Conservation (phyloP, 2,329 filamentous ascomycete species). For the Botrytis cinerea region DNA sequence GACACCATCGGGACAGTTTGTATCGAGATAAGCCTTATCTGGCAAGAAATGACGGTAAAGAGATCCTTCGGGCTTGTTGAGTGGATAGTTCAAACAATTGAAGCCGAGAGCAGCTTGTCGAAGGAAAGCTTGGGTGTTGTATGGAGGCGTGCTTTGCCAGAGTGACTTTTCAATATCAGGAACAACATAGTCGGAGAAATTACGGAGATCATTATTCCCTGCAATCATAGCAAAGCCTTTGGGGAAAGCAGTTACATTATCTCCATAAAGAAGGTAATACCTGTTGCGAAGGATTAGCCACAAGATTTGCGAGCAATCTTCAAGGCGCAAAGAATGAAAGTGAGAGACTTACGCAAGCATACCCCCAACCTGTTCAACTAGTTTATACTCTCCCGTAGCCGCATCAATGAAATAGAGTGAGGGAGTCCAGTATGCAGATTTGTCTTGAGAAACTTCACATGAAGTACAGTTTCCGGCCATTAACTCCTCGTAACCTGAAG, state of each 20-base stretch:
- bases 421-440: conserved; percentile 70
- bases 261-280: conserved; percentile 80
- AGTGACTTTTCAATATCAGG: conserved; percentile 67
- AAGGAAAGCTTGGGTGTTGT: conserved; percentile 67
- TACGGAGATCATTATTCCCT: conserved; percentile 67
- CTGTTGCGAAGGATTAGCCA: conserved; percentile 46
- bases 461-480: conserved; percentile 63
- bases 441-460: conserved; percentile 61
- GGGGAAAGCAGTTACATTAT: conserved; percentile 69
- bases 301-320: background rate
- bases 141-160: conserved; percentile 56
- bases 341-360: conserved; percentile 73
- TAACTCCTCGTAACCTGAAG: conserved; percentile 59
- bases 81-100: conserved; percentile 87
- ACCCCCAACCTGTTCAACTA: conserved; percentile 75
- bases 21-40: conserved; percentile 75
- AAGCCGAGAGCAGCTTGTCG: conserved; percentile 84
- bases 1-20: conserved; percentile 78
- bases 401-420: conserved; percentile 51
- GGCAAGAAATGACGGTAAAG: conserved; percentile 82
- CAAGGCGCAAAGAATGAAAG: conserved; percentile 16
- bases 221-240: conserved; percentile 79
- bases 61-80: conserved; percentile 51
- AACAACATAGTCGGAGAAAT: conserved; percentile 64
- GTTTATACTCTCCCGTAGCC: conserved; percentile 49